These are phyloP conservation scores for Erodium chrysanthum DNA, from an alignment of 441 rosid genomes.

Conservation along the genomic window DNA sequence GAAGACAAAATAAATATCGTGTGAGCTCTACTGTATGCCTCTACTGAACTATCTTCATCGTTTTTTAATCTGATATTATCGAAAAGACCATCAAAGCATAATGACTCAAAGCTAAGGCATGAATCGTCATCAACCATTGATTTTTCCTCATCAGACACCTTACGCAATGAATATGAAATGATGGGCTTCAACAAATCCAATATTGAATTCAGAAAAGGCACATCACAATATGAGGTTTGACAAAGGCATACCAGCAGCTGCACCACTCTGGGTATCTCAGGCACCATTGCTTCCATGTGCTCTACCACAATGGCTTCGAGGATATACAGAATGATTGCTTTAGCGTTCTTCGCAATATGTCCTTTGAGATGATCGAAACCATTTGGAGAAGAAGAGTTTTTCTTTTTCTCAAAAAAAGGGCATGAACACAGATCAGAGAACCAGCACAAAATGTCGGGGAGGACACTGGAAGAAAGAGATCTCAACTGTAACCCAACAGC, in stretches of 20 bases:
- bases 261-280: constrained; percentile 72
- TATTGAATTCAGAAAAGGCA: constrained; percentile 52
- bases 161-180: constrained; percentile 53
- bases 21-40: constrained; percentile 35
- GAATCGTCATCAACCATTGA: constrained; percentile 40
- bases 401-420: constrained; percentile 39
- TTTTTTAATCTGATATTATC: constrained; percentile 33
- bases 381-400: constrained; percentile 23
- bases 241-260: constrained; percentile 64
- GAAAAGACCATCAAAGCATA: constrained; percentile 70
- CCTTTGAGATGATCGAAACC: constrained; percentile 44
- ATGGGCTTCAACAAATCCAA: constrained; percentile 57
- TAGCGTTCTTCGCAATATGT: constrained; percentile 57
- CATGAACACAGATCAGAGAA: constrained; percentile 67
- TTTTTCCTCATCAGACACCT: constrained; percentile 49
- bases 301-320: constrained; percentile 61
- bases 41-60: constrained; percentile 31
- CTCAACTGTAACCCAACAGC: constrained; percentile 75
- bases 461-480: constrained; percentile 43
- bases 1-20: constrained; percentile 53
- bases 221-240: constrained; percentile 53
- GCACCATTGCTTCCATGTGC: constrained; percentile 80
- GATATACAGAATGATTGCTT: constrained; percentile 59
- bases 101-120: constrained; percentile 59
- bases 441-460: constrained; percentile 81